phyloP scores from a whole-genome alignment of 768 basidiomycete species.

The Mycena pura region DNA sequence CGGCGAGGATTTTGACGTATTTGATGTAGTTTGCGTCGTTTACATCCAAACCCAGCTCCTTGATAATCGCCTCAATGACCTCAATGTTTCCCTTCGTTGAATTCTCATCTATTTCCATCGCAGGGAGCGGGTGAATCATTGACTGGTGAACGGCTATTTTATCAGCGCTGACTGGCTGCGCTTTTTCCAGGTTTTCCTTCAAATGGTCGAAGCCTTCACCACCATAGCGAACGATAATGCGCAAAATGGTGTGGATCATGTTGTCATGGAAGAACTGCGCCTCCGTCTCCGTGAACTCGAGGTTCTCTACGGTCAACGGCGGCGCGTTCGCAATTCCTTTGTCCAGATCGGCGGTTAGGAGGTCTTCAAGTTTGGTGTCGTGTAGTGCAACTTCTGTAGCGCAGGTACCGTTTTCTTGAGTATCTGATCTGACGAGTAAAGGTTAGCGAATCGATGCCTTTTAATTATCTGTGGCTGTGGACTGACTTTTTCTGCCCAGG shows the following conservation, averaged over 20 bases:
- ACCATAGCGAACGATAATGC: constrained; percentile 26
- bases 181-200: constrained; percentile 2
- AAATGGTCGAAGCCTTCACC: constrained; percentile 14
- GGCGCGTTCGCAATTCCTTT: constrained; percentile 24
- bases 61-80: constrained; percentile 20
- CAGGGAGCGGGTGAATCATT: constrained; percentile 18
- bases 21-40: constrained; percentile 5
- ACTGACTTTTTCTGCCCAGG: constrained; percentile 30
- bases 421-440: too few relatives aligned
- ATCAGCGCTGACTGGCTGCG: constrained; percentile 14
- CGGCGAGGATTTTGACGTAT: neutral
- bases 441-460: too few relatives aligned
- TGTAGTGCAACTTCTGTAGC: constrained; percentile 30
- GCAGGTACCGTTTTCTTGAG: constrained; percentile 39
- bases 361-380: constrained; percentile 21
- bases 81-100: constrained; percentile 27
- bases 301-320: constrained; percentile 24
- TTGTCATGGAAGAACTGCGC: neutral
- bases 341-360: constrained; percentile 26
- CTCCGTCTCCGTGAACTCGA: constrained; percentile 26
- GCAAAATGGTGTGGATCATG: constrained; percentile 19
- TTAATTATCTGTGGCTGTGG: too few relatives aligned
- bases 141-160: constrained; percentile 21
- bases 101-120: constrained; percentile 26
- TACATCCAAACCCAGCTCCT: constrained; percentile 6